Percentiles rank a stretch among this genome's conserved stretches.
These are phyloP conservation scores for Elongisporangium prolatum DNA, from an alignment of 352 stramenopile species.

Conservation along the genomic window DNA sequence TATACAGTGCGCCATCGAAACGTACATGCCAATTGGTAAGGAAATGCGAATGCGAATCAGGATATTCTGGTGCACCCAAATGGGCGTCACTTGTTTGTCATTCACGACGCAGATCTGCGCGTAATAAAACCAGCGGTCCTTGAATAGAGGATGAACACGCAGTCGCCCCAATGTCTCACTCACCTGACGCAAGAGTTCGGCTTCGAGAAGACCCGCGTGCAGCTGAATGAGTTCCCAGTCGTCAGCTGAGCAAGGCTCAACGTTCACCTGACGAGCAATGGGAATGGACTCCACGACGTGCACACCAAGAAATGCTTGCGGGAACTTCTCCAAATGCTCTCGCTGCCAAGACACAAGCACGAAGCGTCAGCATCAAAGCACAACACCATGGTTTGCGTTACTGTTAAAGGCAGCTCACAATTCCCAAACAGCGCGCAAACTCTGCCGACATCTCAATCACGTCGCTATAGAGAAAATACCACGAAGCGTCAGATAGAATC, in stretches of 20 bases:
- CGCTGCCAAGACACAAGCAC: constrained; percentile 23
- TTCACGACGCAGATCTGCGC: constrained; percentile 83
- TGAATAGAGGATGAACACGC: not conserved
- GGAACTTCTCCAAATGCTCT: constrained; percentile 51
- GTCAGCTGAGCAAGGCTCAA: constrained; percentile 81
- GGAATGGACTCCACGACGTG: constrained; percentile 71
- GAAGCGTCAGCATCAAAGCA: constrained; percentile 1
- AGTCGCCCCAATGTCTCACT: too few relatives aligned
- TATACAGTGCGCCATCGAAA: constrained; percentile 1
- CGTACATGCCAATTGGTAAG: constrained; percentile 65
- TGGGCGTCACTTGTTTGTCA: constrained; percentile 78
- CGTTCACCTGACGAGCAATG: constrained; percentile 65
- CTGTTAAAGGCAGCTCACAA: constrained; percentile 26
- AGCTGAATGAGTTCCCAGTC: constrained; percentile 90
- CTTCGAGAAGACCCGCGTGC: constrained; percentile 78
- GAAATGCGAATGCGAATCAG: constrained; percentile 61
- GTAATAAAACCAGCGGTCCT: not conserved
- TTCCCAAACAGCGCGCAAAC: constrained; percentile 75
- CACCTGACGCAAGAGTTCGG: constrained; percentile 81
- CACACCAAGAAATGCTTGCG: constrained; percentile 59
- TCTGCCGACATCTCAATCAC: constrained; percentile 80
- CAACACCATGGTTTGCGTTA: not conserved
- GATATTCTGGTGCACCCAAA: constrained; percentile 77
- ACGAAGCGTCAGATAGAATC: too few relatives aligned
- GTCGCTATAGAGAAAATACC: constrained; percentile 37